Evolutionary conservation across 352 stramenopile genomes (phyloP).

Genomic region (Thalassiosira hispida): DNA sequence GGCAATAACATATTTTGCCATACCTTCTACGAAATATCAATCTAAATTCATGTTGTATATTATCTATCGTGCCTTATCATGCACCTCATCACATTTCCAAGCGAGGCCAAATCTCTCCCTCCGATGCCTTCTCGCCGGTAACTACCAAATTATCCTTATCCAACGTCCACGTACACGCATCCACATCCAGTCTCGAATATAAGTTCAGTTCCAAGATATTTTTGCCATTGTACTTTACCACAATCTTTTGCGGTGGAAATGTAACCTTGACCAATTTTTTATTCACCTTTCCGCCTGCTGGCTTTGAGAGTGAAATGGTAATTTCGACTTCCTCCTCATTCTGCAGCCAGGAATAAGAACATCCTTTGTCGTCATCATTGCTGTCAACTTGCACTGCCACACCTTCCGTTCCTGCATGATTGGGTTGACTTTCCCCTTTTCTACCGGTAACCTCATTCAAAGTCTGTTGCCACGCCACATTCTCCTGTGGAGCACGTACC

Average conservation of each 20-base stretch:
- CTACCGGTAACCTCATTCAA: constrained; percentile 63
- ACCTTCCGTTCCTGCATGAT: constrained; percentile 60
- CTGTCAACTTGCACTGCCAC: constrained; percentile 38
- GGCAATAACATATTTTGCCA: too few relatives aligned
- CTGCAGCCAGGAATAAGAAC: constrained; percentile 71
- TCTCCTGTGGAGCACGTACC: constrained; percentile 64
- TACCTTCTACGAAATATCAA: too few relatives aligned
- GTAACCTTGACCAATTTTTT: constrained; percentile 56
- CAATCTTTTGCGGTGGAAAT: constrained; percentile 54
- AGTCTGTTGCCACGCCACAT: constrained; percentile 63
- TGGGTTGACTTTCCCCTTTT: constrained; percentile 47
- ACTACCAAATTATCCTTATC: constrained; percentile 62
- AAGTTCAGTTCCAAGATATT: constrained; percentile 47
- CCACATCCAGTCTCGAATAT: constrained; percentile 66
- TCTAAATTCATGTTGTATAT: too few relatives aligned
- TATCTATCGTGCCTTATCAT: neutral
- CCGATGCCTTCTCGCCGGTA: constrained; percentile 69
- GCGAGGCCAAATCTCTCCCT: constrained; percentile 64
- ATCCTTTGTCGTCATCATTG: constrained; percentile 23
- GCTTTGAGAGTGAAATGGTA: constrained; percentile 32
- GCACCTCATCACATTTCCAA: constrained; percentile 21
- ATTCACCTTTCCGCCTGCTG: constrained; percentile 27
- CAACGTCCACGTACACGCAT: constrained; percentile 76
- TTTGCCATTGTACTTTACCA: constrained; percentile 44
- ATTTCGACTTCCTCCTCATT: constrained; percentile 74